These are phyloP conservation scores for Lasiosphaeria ovina DNA, from an alignment of 495 filamentous ascomycete genomes.

Conservation along the genomic window DNA sequence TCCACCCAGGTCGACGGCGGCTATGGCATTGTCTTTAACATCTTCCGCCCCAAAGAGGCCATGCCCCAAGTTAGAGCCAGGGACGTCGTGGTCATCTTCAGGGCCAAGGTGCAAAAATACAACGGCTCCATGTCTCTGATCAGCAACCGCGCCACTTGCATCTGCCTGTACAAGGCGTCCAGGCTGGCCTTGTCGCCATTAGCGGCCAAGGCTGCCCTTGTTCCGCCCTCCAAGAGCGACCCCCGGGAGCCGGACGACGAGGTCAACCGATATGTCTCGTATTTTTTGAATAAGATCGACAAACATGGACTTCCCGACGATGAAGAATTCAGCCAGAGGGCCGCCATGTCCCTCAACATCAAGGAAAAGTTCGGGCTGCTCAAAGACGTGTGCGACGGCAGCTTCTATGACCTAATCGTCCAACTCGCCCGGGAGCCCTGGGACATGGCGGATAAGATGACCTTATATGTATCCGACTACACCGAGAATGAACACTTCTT, in stretches of 20 bases:
- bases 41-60: constrained; percentile 41
- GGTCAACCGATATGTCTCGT: constrained; percentile 41
- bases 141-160: constrained; percentile 31
- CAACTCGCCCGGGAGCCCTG: constrained; percentile 68
- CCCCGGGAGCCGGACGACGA: constrained; percentile 19
- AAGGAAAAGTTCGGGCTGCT: constrained; percentile 63
- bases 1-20: constrained; percentile 32
- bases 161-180: constrained; percentile 39
- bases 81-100: constrained; percentile 43
- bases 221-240: constrained; percentile 4
- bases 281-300: constrained; percentile 39
- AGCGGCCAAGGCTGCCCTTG: constrained; percentile 35
- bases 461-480: constrained; percentile 85
- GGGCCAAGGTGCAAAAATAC: constrained; percentile 37
- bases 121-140: constrained; percentile 35
- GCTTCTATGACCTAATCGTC: constrained; percentile 70
- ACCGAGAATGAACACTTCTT: constrained; percentile 64
- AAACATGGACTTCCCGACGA: constrained; percentile 43
- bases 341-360: constrained; percentile 36
- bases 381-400: constrained; percentile 55
- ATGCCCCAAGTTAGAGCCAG: constrained; percentile 39
- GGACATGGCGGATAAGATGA: constrained; percentile 45
- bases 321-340: constrained; percentile 44
- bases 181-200: constrained; percentile 39
- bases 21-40: constrained; percentile 33